Base-by-base conservation (phyloP, 257 asterid genomes). In the Solanum lignicaule region DNA sequence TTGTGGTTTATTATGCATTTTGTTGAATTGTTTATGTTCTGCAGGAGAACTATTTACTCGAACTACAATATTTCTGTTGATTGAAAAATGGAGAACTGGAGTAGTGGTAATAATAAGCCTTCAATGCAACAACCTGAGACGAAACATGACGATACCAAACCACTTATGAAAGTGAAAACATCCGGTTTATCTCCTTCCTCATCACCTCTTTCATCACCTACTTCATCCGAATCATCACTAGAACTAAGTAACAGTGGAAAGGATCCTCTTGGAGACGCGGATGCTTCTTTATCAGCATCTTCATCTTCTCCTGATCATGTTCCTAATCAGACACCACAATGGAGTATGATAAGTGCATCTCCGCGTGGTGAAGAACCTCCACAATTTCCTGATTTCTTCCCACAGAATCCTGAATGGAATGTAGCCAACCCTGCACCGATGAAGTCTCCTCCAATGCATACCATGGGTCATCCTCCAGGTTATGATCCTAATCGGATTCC, bases 401-500 rank as follows among this genome's bases (percentile, higher is more conserved):
- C 78, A 31, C 78, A 71, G 78, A 71, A 36, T 78, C 87, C 91
- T 38, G 92, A 90, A 8, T 88, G 89, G 90, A 86, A 35, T 32
- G 87, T 76, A 60, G 27, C 46, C 16, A 86, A 52, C 87, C 83
- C 88, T 29, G 79, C 91, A 3, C 87, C 89, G 3, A 87, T 88
- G 93, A 89, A 89, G 79, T 90, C 95, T n/a, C 95, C 98, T 43
- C 90, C 90, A 6, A 58, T 87, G 72, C 98, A 93, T 66, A 89
- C 91, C 29, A 95, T 93, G 95, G 93, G 90, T 4, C 85, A 75
- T 7, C 92, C 91, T 15, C 75, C 88, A 1, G 93, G 92, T 16
- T 97, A 95, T 86, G 98, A 97, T 43, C 98, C 98, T 1, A 89
- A 89, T 33, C 96, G 98, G 4, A 97, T 97, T 15, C 99, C 98